Conservation (phyloP, 2,329 filamentous ascomycete species). For the Alternaria sp. region DNA sequence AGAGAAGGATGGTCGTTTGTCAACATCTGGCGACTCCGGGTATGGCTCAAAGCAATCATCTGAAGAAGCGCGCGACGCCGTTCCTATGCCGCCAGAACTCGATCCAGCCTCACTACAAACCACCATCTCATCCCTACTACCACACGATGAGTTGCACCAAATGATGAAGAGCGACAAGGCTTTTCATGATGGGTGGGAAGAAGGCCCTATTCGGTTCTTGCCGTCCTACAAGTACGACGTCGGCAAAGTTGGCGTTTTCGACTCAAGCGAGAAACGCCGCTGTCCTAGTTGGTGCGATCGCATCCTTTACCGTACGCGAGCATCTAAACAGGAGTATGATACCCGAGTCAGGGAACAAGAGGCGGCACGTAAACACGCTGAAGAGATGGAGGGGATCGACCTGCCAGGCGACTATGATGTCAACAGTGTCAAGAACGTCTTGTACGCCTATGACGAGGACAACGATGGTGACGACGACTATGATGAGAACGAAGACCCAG, state of each 20-base stretch:
- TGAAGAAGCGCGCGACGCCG: conserved; percentile 18
- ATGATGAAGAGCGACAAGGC: conserved; percentile 77
- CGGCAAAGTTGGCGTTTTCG: conserved; percentile 89
- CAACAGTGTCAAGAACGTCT: conserved; percentile 10
- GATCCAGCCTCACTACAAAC: conserved; percentile 89
- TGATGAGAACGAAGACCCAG: conserved; percentile 47
- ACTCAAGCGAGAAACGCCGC: conserved; percentile 92
- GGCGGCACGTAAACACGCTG: conserved; percentile 73
- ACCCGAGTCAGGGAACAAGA: conserved; percentile 67
- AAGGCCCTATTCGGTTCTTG: conserved; percentile 85
- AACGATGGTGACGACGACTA: conserved; percentile 64
- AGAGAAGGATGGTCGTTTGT: conserved; percentile 10
- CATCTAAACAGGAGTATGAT: conserved; percentile 71
- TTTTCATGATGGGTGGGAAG: conserved; percentile 90
- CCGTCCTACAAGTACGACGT: conserved; percentile 98
- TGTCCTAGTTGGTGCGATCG: conserved; percentile 97
- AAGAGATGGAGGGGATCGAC: conserved; percentile 86
- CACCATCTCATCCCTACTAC: conserved; percentile 82
- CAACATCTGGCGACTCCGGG: conserved; percentile 28
- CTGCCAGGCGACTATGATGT: conserved; percentile 79
- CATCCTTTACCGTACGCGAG: conserved; percentile 81
- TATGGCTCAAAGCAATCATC: conserved; percentile 24
- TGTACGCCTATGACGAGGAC: conserved; percentile 91
- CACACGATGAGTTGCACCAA: conserved; percentile 84
- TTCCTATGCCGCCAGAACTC: conserved; percentile 57